Evolutionary conservation across 345 rosid species (phyloP).

Genomic region (Syzygium aromaticum): DNA sequence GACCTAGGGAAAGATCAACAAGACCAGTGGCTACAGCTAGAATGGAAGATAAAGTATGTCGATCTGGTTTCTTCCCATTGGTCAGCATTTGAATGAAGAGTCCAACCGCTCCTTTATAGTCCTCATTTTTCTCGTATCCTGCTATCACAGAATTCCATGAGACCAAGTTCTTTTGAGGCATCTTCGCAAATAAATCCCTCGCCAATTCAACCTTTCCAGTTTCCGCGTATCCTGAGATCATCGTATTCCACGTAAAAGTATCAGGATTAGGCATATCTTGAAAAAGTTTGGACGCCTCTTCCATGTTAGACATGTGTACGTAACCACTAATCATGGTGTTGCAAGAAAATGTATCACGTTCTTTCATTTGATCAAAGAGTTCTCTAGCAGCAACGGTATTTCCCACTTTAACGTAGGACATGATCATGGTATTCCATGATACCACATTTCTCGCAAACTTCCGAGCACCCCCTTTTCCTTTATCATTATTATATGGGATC

Average conservation of each 20-base stretch:
- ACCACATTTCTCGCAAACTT: slow-evolving; percentile 38
- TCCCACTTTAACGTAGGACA: slow-evolving; percentile 56
- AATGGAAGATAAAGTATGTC: slow-evolving; percentile 61
- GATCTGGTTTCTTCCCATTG: slow-evolving; percentile 59
- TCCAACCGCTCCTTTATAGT: slow-evolving; percentile 38
- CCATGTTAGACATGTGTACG: slow-evolving; percentile 30
- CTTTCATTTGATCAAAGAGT: slow-evolving; percentile 50
- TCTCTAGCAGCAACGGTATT: slow-evolving; percentile 44
- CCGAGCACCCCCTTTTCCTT: slow-evolving; percentile 3
- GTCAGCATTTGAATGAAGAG: slow-evolving; percentile 44
- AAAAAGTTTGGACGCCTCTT: slow-evolving; percentile 50
- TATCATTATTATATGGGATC: slow-evolving; percentile 18
- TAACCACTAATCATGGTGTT: slow-evolving; percentile 75
- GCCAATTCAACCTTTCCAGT: slow-evolving; percentile 32
- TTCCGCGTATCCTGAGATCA: slow-evolving; percentile 52
- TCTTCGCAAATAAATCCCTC: slow-evolving; percentile 37
- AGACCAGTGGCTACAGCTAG: slow-evolving; percentile 49
- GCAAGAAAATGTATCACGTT: slow-evolving; percentile 60
- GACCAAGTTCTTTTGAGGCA: slow-evolving; percentile 41
- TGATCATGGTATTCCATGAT: slow-evolving; percentile 83
- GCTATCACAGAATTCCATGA: slow-evolving; percentile 76
- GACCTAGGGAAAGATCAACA: slow-evolving; percentile 50
- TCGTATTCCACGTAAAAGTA: slow-evolving; percentile 49
- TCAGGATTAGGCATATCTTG: slow-evolving; percentile 44
- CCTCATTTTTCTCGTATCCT: slow-evolving; percentile 48